Evolutionary conservation across 2,329 filamentous ascomycete species (phyloP).

Genomic region (Graphium sp.): DNA sequence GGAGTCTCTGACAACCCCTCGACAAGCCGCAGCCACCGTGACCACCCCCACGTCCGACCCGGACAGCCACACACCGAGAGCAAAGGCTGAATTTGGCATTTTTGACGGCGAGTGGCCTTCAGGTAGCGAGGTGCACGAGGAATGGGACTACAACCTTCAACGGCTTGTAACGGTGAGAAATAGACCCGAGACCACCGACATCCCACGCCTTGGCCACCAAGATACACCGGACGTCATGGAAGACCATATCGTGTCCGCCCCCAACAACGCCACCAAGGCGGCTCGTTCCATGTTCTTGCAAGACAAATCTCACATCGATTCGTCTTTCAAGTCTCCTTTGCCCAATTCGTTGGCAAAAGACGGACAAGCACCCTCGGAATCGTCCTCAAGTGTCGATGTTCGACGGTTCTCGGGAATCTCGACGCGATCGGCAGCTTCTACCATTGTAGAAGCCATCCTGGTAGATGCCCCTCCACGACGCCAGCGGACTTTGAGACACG

Average conservation of each 20-base stretch:
- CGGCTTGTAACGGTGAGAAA: conserved; percentile 37
- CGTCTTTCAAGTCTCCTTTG: conserved; percentile 16
- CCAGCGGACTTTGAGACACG: conserved; percentile 41
- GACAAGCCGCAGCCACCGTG: conserved; percentile 5
- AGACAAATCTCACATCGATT: conserved; percentile 19
- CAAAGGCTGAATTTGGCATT: conserved; percentile 29
- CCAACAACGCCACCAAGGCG: conserved; percentile 33
- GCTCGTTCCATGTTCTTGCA: conserved; percentile 28
- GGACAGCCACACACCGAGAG: conserved; percentile 25
- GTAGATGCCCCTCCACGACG: conserved; percentile 29
- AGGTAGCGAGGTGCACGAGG: conserved; percentile 28
- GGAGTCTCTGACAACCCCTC: conserved; percentile 9
- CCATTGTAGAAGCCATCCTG: conserved; percentile 39
- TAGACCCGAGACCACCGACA: conserved; percentile 13
- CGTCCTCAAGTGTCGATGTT: conserved; percentile 23
- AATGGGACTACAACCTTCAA: conserved; percentile 36
- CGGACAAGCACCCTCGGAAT: conserved; percentile 14
- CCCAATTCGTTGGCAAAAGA: conserved; percentile 8
- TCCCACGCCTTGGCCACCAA: conserved; percentile 9
- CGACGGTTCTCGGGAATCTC: conserved; percentile 37
- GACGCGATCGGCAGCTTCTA: conserved; percentile 34
- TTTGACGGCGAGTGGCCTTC: conserved; percentile 44
- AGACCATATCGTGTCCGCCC: conserved; percentile 22
- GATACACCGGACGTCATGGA: conserved; percentile 23
- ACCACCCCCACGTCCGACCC: conserved; percentile 15